Evolutionary conservation across 2,329 filamentous ascomycete species (phyloP).

Genomic region (Nectriaceae sp.): DNA sequence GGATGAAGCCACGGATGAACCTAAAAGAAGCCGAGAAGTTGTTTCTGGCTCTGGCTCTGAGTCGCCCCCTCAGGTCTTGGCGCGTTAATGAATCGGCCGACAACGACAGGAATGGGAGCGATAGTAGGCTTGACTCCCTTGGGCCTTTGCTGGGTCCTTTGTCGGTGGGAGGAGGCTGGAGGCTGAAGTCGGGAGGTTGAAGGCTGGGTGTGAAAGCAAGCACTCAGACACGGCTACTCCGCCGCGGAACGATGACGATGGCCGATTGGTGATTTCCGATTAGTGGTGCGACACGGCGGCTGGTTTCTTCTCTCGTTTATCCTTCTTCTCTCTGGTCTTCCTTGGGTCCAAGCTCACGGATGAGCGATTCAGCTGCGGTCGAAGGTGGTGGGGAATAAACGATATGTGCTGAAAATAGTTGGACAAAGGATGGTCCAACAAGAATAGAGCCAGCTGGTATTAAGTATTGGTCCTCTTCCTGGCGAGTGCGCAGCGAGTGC

Average conservation of each 20-base stretch:
- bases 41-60: constrained; percentile 2
- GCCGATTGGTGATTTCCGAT: constrained; percentile 1
- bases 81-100: constrained; percentile 18
- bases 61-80: constrained; percentile 22
- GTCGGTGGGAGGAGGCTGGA: background rate
- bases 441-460: background rate
- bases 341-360: constrained; percentile 10
- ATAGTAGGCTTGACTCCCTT: constrained; percentile 4
- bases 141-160: background rate
- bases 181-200: background rate
- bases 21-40: background rate
- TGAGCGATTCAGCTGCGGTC: constrained; percentile 9
- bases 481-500: background rate
- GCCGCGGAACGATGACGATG: background rate
- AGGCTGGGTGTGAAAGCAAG: background rate
- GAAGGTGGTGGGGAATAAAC: constrained; percentile 5
- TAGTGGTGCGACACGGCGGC: constrained; percentile 1
- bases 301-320: constrained; percentile 9
- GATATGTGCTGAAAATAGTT: constrained; percentile 5
- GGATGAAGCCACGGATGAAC: no score
- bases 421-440: constrained; percentile 5
- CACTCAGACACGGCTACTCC: background rate
- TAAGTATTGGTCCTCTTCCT: background rate
- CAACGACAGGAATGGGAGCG: constrained; percentile 23
- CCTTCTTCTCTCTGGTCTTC: constrained; percentile 4